These are phyloP conservation scores for Pezizomycotina sp. DNA, from an alignment of 2,329 filamentous ascomycete genomes.

Conservation along the genomic window DNA sequence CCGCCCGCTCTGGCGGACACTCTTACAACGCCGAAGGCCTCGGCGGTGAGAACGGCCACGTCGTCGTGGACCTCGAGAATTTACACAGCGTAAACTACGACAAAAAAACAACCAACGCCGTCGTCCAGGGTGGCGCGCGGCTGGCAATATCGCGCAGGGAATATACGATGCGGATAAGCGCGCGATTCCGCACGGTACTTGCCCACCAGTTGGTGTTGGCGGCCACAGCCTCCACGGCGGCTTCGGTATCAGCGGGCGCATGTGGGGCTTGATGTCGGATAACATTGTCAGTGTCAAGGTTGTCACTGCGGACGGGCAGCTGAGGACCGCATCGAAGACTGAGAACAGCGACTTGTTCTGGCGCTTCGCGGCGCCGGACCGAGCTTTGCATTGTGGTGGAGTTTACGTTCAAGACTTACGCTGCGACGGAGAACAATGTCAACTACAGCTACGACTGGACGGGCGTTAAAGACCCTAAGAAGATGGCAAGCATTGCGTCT, in stretches of 20 bases:
- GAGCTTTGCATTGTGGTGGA: conserved; percentile 31
- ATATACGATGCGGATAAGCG: conserved; percentile 28
- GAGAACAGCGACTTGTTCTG: conserved; percentile 33
- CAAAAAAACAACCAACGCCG: conserved; percentile 30
- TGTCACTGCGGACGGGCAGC: conserved; percentile 28
- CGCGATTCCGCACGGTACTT: conserved; percentile 25
- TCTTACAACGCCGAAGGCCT: conserved; percentile 41
- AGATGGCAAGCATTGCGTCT: conserved; percentile 27
- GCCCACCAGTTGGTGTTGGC: conserved; percentile 29
- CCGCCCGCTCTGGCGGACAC: conserved; percentile 48
- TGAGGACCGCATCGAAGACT: conserved; percentile 21
- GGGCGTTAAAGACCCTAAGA: conserved; percentile 23
- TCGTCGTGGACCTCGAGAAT: conserved; percentile 35
- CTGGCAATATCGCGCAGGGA: conserved; percentile 32
- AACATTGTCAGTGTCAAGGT: conserved; percentile 36
- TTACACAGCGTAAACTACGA: conserved; percentile 34
- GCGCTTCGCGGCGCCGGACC: conserved; percentile 32
- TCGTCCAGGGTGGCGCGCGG: conserved; percentile 36
- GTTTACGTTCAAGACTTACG: conserved; percentile 31
- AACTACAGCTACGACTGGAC: conserved; percentile 27
- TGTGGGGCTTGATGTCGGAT: conserved; percentile 38
- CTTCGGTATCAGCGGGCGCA: conserved; percentile 31
- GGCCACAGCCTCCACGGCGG: conserved; percentile 32
- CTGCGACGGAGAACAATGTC: conserved; percentile 27
- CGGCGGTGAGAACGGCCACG: conserved; percentile 35